Evolutionary conservation across 2,329 filamentous ascomycete genomes (phyloP).

Genomic region (Pseudocercospora cruenta): DNA sequence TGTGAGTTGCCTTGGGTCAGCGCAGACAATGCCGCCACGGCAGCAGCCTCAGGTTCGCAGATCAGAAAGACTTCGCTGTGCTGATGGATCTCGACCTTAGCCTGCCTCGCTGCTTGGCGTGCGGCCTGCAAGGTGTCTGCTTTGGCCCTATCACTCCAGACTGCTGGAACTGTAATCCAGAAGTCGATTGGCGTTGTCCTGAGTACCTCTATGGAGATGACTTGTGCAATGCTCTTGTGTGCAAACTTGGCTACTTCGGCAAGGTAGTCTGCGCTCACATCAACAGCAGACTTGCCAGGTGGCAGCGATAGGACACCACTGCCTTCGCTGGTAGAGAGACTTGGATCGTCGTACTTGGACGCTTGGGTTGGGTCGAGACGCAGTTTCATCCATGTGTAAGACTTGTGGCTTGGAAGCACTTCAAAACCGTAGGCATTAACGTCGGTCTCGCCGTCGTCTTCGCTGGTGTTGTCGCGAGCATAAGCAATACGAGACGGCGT

Average conservation of each 20-base stretch:
- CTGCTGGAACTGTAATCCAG: conserved; percentile 76
- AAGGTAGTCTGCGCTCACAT: conserved; percentile 22
- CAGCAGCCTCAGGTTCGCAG: conserved; percentile 75
- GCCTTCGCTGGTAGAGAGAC: conserved; percentile 11
- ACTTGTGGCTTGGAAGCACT: too few relatives aligned
- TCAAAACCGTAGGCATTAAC: too few relatives aligned
- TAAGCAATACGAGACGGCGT: too few relatives aligned
- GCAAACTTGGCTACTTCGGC: conserved; percentile 14
- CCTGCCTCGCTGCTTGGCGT: conserved; percentile 73
- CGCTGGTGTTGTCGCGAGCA: too few relatives aligned
- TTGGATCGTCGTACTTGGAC: conserved; percentile 17
- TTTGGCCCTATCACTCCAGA: conserved; percentile 80
- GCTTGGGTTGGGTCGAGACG: conserved; percentile 11
- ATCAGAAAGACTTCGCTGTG: conserved; percentile 56
- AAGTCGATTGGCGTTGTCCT: conserved; percentile 71
- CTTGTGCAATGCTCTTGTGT: conserved; percentile 1
- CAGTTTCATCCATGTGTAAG: conserved; percentile 22
- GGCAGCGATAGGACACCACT: conserved; percentile 14
- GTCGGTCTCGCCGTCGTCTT: too few relatives aligned
- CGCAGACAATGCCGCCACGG: conserved; percentile 49
- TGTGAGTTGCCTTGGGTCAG: background rate
- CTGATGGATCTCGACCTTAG: conserved; percentile 58
- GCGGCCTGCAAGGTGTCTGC: conserved; percentile 75
- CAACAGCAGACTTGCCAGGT: conserved; percentile 3
- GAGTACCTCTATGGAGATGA: conserved; percentile 15